Evolutionary conservation across 352 stramenopile genomes (phyloP).

Genomic region (Globisporangium splendens): DNA sequence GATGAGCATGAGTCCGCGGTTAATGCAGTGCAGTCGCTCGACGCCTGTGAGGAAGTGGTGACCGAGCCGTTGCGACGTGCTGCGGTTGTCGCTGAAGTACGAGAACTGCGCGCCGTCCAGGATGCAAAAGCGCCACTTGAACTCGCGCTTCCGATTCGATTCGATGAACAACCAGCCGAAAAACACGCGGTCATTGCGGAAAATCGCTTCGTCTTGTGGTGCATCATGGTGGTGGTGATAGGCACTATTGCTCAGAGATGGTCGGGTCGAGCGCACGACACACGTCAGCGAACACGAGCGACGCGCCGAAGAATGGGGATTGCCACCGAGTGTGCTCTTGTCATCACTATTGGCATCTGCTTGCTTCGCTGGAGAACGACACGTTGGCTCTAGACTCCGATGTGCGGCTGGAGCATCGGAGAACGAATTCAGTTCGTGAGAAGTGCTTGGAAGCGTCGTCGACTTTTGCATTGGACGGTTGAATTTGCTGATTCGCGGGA

Average conservation of each 20-base stretch:
- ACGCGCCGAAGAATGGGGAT: constrained; percentile 1
- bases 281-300: constrained; percentile 9
- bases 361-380: too few relatives aligned
- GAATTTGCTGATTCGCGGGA: too few relatives aligned
- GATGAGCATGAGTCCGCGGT: constrained; percentile 36
- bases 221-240: not conserved
- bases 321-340: not conserved
- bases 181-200: constrained; percentile 18
- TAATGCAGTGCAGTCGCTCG: constrained; percentile 38
- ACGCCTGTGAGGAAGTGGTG: constrained; percentile 22
- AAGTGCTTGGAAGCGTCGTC: constrained; percentile 17
- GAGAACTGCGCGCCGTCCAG: constrained; percentile 31
- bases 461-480: constrained; percentile 15
- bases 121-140: constrained; percentile 40
- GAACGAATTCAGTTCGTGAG: constrained; percentile 10
- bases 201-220: not conserved
- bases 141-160: constrained; percentile 26
- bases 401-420: not conserved
- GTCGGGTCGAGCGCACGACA: not conserved
- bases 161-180: constrained; percentile 35
- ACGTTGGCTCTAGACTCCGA: not conserved
- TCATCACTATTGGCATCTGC: too few relatives aligned
- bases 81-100: constrained; percentile 19
- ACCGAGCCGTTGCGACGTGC: constrained; percentile 7
- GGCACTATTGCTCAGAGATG: too few relatives aligned